Percentiles rank a stretch among this genome's conserved stretches.
phyloP scores from a whole-genome alignment of 2,329 filamentous ascomycete genomes.

The Coccinonectria pachysandricola region DNA sequence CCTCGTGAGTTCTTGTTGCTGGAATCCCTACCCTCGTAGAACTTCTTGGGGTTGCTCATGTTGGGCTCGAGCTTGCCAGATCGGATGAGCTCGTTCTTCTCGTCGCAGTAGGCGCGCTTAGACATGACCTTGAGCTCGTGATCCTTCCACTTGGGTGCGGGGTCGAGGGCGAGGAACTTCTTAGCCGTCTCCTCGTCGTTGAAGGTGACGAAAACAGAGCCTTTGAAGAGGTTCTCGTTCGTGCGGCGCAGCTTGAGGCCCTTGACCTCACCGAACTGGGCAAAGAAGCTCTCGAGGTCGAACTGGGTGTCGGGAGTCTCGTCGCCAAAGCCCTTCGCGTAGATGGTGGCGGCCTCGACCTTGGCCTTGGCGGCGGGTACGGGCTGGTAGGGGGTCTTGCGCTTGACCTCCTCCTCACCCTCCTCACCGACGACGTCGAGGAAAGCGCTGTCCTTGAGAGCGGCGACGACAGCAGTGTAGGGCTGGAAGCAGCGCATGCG shows the following conservation, averaged over 20 bases:
- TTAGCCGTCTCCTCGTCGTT: conserved; percentile 65
- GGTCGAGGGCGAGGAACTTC: conserved; percentile 69
- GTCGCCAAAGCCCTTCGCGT: conserved; percentile 87
- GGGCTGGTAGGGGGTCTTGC: conserved; percentile 61
- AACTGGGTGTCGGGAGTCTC: conserved; percentile 81
- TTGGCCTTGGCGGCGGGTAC: conserved; percentile 50
- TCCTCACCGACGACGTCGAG: conserved; percentile 67
- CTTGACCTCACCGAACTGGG: conserved; percentile 66
- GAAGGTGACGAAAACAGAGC: conserved; percentile 94
- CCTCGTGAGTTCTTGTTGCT: conserved; percentile 30
- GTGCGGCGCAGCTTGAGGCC: conserved; percentile 78
- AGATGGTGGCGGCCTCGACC: conserved; percentile 65
- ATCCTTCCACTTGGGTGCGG: conserved; percentile 75
- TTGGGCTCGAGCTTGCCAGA: conserved; percentile 58
- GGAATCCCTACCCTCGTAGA: conserved; percentile 38
- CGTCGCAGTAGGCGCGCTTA: conserved; percentile 79
- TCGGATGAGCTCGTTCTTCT: conserved; percentile 62
- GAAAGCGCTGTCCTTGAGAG: conserved; percentile 65
- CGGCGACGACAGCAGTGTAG: conserved; percentile 71
- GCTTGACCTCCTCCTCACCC: conserved; percentile 60
- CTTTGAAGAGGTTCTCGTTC: conserved; percentile 72
- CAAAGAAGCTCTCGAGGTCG: conserved; percentile 88
- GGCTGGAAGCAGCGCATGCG: conserved; percentile 94
- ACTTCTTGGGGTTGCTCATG: conserved; percentile 29
- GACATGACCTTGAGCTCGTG: conserved; percentile 71